Conservation (phyloP, 257 asterid species). For the Solanum arcanum region DNA sequence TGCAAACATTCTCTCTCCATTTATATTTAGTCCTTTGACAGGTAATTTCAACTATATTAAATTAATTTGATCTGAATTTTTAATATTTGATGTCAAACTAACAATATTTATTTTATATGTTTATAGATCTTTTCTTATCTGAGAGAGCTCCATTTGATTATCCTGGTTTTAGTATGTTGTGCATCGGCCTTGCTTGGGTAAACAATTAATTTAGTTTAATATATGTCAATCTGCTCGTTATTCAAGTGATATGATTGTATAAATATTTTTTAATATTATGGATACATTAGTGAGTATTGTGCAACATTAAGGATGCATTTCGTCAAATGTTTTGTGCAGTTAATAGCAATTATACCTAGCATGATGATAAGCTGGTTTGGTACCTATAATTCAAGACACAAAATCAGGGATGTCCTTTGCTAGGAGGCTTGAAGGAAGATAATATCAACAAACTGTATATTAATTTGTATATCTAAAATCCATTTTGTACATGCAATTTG, state of each 20-base stretch:
- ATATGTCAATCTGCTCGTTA: background rate
- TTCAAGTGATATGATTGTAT: background rate
- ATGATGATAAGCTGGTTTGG: constrained; percentile 1
- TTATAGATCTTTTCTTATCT: constrained; percentile 14
- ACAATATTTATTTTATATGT: background rate
- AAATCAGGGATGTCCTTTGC: background rate
- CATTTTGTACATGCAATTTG: background rate
- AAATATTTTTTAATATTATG: background rate
- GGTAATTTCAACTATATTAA: background rate
- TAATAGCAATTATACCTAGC: constrained; percentile 11
- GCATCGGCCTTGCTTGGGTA: constrained; percentile 18
- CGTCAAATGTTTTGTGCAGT: constrained; percentile 1
- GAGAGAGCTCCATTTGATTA: constrained; percentile 11
- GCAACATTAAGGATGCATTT: background rate
- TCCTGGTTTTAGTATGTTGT: constrained; percentile 16
- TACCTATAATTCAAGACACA: background rate
- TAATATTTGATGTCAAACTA: background rate
- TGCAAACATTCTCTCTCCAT: constrained; percentile 2
- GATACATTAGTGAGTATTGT: background rate
- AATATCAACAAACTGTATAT: background rate
- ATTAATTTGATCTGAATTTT: background rate
- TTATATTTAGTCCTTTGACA: constrained; percentile 6
- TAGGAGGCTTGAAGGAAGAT: background rate
- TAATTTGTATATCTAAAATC: background rate
- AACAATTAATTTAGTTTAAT: background rate